Base-by-base conservation (phyloP, 1,284 basidiomycete species). In the Termitomyces sp. region DNA sequence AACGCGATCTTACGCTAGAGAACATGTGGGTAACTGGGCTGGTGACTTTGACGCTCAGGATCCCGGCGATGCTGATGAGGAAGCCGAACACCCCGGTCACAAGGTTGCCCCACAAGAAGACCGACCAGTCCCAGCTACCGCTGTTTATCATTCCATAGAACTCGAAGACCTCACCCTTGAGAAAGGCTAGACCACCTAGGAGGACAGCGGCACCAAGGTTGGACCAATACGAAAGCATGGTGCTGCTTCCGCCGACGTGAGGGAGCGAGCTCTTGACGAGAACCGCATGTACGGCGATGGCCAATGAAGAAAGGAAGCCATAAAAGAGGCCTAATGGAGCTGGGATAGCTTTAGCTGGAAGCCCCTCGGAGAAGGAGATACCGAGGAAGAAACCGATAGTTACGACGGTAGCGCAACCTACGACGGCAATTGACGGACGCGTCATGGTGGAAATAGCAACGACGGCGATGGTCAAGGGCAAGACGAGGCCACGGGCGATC, bases 21-120 rank as follows among this genome's bases (percentile, higher is more conserved):
- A 88, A 86, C 86, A 88, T 88, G 65, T 87, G 86, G 1, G 86
- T 87, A 50, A 87, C 74, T 2, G 85, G 86, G 62, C 82, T 84
- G 13, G 85, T 88, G 42, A 87, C 77, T 65, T 87, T 87, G 69
- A 88, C 86, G 61, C 82, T 84, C 52, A 88, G 71, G 61, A 88
- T 68, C 4, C 84, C 84, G 0, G 86, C 85, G 48, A 88, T 72
- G 60, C 84, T 87, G 28, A 89, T 79, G 54, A 88, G 66, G 70
- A 88, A 88, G 2, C 86, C 86, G 61, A 88, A 86, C 9, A 84
- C 60, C 36, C 86, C 86, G 8, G 86, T 88, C 42, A 86, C 75
- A 50, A 83, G 62, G 58, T 77, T 82, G 1, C 86, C 86, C 78
- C 79, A 83, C 5, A 81, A 59, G 62, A 88, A 88, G 5, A 80